phyloP scores from a whole-genome alignment of 2,329 filamentous ascomycete species.

The Esteya vermicola region DNA sequence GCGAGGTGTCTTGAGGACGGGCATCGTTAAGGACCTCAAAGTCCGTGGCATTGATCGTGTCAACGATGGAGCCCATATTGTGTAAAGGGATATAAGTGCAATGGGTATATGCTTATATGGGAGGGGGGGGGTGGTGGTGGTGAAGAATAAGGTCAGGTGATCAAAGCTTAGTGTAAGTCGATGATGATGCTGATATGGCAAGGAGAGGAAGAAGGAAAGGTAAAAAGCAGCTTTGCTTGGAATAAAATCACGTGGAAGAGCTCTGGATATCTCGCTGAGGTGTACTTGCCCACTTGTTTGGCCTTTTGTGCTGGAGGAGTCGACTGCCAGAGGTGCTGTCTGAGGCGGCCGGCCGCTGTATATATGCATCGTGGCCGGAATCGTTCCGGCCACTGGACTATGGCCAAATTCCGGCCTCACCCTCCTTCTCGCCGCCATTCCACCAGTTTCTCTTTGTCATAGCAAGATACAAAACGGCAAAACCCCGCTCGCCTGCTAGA shows the following conservation, averaged over 20 bases:
- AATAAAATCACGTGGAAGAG: background rate
- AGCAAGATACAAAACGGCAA: background rate
- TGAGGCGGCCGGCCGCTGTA: constrained; percentile 16
- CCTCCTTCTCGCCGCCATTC: background rate
- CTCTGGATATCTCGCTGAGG: too few relatives aligned
- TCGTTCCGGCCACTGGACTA: constrained; percentile 25
- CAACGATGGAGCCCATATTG: constrained; percentile 27
- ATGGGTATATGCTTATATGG: constrained; percentile 1
- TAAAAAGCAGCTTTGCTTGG: too few relatives aligned
- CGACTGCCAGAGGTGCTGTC: too few relatives aligned
- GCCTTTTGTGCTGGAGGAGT: too few relatives aligned
- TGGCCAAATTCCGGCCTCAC: constrained; percentile 9
- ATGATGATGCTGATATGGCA: background rate
- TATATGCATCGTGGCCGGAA: constrained; percentile 37
- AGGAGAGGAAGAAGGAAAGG: too few relatives aligned
- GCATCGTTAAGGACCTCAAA: constrained; percentile 53
- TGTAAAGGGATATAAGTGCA: constrained; percentile 1
- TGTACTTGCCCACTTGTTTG: too few relatives aligned
- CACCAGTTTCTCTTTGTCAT: constrained; percentile 8
- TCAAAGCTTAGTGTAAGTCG: background rate
- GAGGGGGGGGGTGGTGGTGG: too few relatives aligned
- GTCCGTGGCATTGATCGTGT: constrained; percentile 12
- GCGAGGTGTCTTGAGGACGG: constrained; percentile 43
- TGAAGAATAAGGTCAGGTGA: too few relatives aligned
- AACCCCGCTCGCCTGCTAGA: background rate